Evolutionary conservation across 2,329 filamentous ascomycete species (phyloP).

Genomic region (Cercospora sp.): DNA sequence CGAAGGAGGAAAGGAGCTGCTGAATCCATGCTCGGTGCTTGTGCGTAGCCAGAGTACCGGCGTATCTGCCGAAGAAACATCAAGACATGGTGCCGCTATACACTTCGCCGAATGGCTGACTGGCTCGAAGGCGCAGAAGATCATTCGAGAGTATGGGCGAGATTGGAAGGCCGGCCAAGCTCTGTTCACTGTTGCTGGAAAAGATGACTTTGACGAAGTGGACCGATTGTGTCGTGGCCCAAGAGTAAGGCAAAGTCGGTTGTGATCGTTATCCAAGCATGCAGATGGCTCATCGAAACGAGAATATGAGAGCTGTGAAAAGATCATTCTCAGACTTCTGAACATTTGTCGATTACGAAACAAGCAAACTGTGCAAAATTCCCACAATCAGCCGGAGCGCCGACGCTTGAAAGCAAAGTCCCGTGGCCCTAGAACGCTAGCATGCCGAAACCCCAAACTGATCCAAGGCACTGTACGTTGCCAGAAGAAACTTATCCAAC

Average conservation of each 20-base stretch:
- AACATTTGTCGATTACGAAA: neutral
- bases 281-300: neutral
- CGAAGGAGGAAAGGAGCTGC: constrained; percentile 24
- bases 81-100: constrained; percentile 4
- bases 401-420: constrained; percentile 5
- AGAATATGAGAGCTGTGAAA: neutral
- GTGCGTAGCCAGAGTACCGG: neutral
- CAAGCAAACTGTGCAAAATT: neutral
- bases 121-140: constrained; percentile 15
- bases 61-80: neutral
- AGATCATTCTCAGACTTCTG: neutral
- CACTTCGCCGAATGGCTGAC: constrained; percentile 28
- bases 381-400: constrained; percentile 6
- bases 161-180: constrained; percentile 21
- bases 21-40: constrained; percentile 31
- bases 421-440: neutral
- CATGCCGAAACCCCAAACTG: neutral
- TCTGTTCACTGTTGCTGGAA: constrained; percentile 22
- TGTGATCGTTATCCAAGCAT: neutral
- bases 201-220: constrained; percentile 22
- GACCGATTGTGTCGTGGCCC: constrained; percentile 9
- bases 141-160: constrained; percentile 23
- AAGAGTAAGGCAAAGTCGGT: neutral
- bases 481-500: neutral
- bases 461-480: constrained; percentile 9